A percentile compares a stretch with the other conserved stretches of the same genome.
These are phyloP conservation scores for Pichia sp. DNA, from an alignment of 1,139 yeast species.

Conservation along the genomic window DNA sequence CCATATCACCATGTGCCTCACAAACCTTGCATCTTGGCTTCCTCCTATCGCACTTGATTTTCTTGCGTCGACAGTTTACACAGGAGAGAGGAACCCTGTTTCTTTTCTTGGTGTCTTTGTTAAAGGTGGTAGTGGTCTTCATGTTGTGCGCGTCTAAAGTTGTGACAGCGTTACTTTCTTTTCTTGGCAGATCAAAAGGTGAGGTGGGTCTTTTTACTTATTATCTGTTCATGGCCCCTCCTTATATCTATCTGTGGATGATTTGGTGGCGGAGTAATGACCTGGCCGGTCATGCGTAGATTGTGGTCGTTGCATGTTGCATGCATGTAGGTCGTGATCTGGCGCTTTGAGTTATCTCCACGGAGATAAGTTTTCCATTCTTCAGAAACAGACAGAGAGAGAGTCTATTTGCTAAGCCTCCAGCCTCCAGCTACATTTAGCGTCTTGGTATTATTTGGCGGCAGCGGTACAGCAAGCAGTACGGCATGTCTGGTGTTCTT, in stretches of 20 bases:
- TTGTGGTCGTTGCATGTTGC: too few species aligned
- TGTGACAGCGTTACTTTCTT: too few species aligned
- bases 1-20: slow-evolving; percentile 5
- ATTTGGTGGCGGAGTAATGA: neutral
- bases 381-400: too few species aligned
- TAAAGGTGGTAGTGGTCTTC: neutral
- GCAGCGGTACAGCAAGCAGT: too few species aligned
- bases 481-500: neutral
- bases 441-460: too few species aligned
- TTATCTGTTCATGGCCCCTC: neutral
- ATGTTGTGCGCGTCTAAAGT: neutral
- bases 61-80: slow-evolving; percentile 7
- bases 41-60: slow-evolving; percentile 10
- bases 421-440: too few species aligned
- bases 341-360: too few species aligned
- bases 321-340: too few species aligned
- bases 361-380: too few species aligned
- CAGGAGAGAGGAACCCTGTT: slow-evolving; percentile 8
- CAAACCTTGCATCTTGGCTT: slow-evolving; percentile 9
- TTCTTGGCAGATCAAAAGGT: neutral
- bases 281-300: neutral
- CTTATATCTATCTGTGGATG: neutral
- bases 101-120: slow-evolving; percentile 1
- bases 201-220: neutral
- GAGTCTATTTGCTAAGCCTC: too few species aligned